Percentiles rank a stretch among this genome's conserved stretches.
Evolutionary conservation across 75 land plant species (phyloP).

Genomic region (Selaginella tamariscina): DNA sequence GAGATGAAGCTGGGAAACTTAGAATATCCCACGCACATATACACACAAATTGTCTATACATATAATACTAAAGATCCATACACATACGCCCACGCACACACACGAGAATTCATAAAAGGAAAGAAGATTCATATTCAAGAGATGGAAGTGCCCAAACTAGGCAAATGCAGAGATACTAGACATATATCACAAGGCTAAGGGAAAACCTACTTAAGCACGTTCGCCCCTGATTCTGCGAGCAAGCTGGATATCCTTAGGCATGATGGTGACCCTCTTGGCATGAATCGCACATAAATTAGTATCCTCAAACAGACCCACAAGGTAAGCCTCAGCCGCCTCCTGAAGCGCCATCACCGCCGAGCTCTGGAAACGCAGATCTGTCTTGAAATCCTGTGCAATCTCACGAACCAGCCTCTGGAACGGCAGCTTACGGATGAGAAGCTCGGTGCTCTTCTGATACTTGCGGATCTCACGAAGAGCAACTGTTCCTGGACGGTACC

Average conservation of each 20-base stretch:
- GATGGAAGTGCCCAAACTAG: too few species aligned
- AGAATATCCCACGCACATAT: too few species aligned
- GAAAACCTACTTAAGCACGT: too few species aligned
- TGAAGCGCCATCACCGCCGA: neutral
- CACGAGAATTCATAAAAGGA: too few species aligned
- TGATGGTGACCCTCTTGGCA: neutral
- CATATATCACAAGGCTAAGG: too few species aligned
- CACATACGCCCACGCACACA: too few species aligned
- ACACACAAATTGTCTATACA: too few species aligned
- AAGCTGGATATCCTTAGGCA: neutral
- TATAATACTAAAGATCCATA: too few species aligned
- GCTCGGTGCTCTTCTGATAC: neutral
- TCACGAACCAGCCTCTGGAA: constrained; percentile 3
- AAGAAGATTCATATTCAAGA: too few species aligned
- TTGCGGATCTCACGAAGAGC: neutral
- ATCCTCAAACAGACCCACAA: constrained; percentile 1
- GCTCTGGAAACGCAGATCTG: neutral
- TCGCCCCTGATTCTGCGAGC: neutral
- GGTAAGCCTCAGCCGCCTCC: neutral
- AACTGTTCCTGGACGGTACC: neutral
- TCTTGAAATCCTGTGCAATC: neutral
- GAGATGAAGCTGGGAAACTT: too few species aligned
- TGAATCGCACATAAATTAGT: neutral
- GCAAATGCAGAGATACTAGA: too few species aligned
- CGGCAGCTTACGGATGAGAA: neutral